These are phyloP conservation scores for Micractinium sp. DNA, from an alignment of 139 green algal genomes.

Conservation along the genomic window DNA sequence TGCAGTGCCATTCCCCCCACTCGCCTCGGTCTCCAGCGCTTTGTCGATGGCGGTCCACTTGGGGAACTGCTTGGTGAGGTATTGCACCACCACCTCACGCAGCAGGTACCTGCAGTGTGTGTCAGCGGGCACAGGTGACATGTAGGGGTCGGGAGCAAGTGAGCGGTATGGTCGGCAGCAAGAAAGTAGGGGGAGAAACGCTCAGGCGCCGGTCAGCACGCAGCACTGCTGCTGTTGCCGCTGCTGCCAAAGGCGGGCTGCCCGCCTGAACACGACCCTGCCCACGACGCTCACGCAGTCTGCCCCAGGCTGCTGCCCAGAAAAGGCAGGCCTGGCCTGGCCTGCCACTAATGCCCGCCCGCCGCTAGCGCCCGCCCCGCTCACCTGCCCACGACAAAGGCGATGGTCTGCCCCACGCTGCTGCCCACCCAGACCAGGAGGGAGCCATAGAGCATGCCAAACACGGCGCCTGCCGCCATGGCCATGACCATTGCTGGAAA, in stretches of 20 bases:
- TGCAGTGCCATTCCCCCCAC: too few species aligned
- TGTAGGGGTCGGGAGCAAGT: background rate
- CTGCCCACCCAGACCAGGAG: constrained; percentile 58
- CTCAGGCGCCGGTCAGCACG: background rate
- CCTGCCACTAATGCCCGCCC: background rate
- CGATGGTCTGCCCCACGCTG: constrained; percentile 52
- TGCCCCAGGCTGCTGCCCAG: too few species aligned
- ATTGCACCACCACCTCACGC: constrained; percentile 49
- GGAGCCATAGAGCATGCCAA: constrained; percentile 52
- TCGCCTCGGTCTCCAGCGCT: constrained; percentile 19
- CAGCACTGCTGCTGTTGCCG: too few species aligned
- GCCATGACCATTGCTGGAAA: constrained; percentile 63
- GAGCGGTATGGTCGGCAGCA: background rate
- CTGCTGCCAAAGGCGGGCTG: background rate
- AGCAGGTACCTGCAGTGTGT: constrained; percentile 58
- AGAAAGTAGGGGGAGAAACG: background rate
- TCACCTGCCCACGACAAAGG: constrained; percentile 60
- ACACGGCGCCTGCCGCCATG: constrained; percentile 62
- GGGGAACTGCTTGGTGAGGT: constrained; percentile 54
- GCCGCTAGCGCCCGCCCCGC: background rate
- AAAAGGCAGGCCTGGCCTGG: too few species aligned
- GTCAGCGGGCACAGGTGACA: background rate
- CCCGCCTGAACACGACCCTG: too few species aligned
- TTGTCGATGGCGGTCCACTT: constrained; percentile 55
- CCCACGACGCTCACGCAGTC: background rate